Conservation (phyloP, 2,329 filamentous ascomycete genomes). For the Xylaria sp. region DNA sequence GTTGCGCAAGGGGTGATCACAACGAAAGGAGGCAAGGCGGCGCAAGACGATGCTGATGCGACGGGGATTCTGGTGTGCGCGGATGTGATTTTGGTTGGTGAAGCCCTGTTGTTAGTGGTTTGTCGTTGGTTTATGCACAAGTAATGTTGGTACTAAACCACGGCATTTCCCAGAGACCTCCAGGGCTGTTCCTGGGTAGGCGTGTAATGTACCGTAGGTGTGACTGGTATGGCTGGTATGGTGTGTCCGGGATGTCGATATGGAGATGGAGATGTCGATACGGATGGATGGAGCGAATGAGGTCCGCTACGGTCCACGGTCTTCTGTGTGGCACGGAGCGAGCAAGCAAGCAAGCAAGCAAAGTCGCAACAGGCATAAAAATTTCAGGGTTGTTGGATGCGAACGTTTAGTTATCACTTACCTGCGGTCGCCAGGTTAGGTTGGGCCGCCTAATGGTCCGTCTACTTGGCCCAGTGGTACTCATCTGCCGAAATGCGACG, state of each 20-base stretch:
- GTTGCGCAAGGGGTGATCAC: conserved; percentile 13
- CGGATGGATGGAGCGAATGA: not conserved
- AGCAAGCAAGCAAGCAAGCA: no score
- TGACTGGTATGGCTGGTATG: not conserved
- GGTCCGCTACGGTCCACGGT: conserved; percentile 2
- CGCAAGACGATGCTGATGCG: conserved; percentile 22
- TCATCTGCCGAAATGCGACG: conserved; percentile 28
- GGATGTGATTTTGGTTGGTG: not conserved
- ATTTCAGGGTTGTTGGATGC: conserved; percentile 24
- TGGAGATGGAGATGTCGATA: not conserved
- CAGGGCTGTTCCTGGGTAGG: not conserved
- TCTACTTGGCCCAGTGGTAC: not conserved
- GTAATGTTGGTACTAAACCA: not conserved
- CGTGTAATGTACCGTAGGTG: not conserved
- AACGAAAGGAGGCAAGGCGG: not conserved
- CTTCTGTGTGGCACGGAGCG: conserved; percentile 2
- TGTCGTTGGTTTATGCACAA: not conserved
- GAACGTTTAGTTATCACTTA: not conserved
- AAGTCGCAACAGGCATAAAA: conserved; percentile 13
- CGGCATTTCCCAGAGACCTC: not conserved
- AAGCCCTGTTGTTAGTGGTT: not conserved
- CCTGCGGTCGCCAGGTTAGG: not conserved
- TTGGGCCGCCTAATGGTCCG: not conserved
- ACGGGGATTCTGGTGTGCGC: conserved; percentile 12
- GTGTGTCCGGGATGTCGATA: not conserved